Conservation (phyloP, 1,139 yeast species). For the Meyerozyma elateridarum region DNA sequence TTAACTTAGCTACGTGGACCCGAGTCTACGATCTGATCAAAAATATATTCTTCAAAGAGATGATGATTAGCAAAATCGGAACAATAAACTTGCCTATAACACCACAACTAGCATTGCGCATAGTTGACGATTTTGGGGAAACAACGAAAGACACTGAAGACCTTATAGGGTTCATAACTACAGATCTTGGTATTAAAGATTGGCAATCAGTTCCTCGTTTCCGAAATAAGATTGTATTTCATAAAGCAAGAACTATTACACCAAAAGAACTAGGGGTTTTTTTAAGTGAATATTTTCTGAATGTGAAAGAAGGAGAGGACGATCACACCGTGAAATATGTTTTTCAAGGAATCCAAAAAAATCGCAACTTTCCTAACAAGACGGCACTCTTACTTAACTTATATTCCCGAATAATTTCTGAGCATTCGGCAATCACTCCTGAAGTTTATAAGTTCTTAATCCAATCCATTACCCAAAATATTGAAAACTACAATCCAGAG, state of each 20-base stretch:
- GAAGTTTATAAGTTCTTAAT: constrained; percentile 12
- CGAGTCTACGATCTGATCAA: constrained; percentile 36
- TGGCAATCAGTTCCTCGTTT: constrained; percentile 31
- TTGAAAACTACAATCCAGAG: constrained; percentile 5
- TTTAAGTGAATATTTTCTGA: neutral
- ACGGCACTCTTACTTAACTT: constrained; percentile 14
- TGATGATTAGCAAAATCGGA: constrained; percentile 29
- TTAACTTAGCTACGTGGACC: constrained; percentile 34
- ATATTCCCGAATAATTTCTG: constrained; percentile 11
- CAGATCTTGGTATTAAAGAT: constrained; percentile 23
- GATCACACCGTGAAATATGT: constrained; percentile 12
- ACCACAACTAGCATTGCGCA: constrained; percentile 24
- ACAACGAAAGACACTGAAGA: constrained; percentile 25
- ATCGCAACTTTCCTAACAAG: constrained; percentile 9
- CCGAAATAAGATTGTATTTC: constrained; percentile 28
- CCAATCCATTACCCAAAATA: constrained; percentile 10
- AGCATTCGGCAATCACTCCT: constrained; percentile 8
- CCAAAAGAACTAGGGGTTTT: constrained; percentile 4
- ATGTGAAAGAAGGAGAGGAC: constrained; percentile 2
- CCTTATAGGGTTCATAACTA: constrained; percentile 29
- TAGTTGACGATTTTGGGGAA: constrained; percentile 33
- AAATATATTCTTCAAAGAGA: constrained; percentile 36
- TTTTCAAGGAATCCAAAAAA: constrained; percentile 13
- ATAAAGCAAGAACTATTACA: constrained; percentile 12
- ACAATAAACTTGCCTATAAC: constrained; percentile 31